Conservation (phyloP, 192 early-diverging fungal genomes). For the Coemansia sp. region DNA sequence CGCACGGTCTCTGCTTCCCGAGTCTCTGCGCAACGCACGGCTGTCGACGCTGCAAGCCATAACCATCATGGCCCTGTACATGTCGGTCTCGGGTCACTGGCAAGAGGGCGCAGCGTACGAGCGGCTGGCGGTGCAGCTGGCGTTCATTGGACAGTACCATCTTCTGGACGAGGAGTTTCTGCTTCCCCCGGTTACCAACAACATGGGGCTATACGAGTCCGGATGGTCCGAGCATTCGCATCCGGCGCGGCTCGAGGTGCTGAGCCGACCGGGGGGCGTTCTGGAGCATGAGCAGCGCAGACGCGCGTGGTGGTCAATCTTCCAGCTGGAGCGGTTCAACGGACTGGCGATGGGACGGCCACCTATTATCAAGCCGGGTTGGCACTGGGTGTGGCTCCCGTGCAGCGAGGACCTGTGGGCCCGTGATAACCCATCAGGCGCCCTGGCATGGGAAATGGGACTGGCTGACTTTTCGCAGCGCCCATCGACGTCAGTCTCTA, state of each 20-base stretch:
- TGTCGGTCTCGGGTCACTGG: constrained; percentile 50
- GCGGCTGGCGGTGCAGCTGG: constrained; percentile 48
- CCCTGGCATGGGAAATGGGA: constrained; percentile 50
- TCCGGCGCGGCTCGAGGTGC: constrained; percentile 37
- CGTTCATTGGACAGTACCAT: constrained; percentile 52
- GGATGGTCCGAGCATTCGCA: constrained; percentile 53
- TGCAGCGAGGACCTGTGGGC: constrained; percentile 50
- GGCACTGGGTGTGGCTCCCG: constrained; percentile 57
- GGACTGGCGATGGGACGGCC: constrained; percentile 53
- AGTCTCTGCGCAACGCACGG: constrained; percentile 5
- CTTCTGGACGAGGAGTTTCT: constrained; percentile 52
- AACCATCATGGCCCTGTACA: constrained; percentile 35
- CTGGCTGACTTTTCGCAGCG: constrained; percentile 35
- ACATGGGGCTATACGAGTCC: constrained; percentile 44
- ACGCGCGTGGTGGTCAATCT: constrained; percentile 52
- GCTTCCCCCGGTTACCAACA: constrained; percentile 44
- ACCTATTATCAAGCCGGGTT: constrained; percentile 53
- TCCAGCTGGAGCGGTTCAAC: constrained; percentile 51
- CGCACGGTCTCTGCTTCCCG: constrained; percentile 27
- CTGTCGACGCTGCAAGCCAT: constrained; percentile 47
- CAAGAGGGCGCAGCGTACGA: constrained; percentile 49
- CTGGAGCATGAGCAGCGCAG: constrained; percentile 48
- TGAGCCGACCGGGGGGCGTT: constrained; percentile 42
- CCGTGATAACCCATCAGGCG: constrained; percentile 25
- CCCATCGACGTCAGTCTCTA: constrained; percentile 19